Percentiles rank a stretch among this genome's conserved stretches.
phyloP scores from a whole-genome alignment of 2,329 filamentous ascomycete genomes.

The Epicoccum nigrum region DNA sequence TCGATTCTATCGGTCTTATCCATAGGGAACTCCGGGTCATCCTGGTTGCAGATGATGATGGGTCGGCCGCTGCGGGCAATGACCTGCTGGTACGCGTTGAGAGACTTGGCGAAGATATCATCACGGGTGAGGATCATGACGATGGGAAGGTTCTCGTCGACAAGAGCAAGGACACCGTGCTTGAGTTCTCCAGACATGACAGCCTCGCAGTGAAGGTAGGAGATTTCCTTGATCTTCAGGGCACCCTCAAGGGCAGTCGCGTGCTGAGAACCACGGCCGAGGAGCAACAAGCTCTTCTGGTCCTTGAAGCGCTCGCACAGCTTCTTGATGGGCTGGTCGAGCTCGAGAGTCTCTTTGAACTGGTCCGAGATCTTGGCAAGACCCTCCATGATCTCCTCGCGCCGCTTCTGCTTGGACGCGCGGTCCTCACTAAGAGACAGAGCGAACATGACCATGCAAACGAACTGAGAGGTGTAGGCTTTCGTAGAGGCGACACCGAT shows the following conservation, averaged over 20 bases:
- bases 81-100: constrained; percentile 99
- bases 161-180: constrained; percentile 95
- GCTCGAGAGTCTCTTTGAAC: constrained; percentile 88
- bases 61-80: constrained; percentile 94
- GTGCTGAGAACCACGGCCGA: constrained; percentile 95
- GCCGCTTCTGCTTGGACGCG: constrained; percentile 88
- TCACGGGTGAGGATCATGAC: constrained; percentile 99
- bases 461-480: constrained; percentile 98
- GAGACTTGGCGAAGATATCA: constrained; percentile 95
- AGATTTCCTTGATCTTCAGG: constrained; percentile 99
- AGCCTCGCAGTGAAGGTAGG: constrained; percentile 98
- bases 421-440: constrained; percentile 95
- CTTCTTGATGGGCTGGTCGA: constrained; percentile 92
- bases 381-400: constrained; percentile 95
- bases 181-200: constrained; percentile 99
- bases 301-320: constrained; percentile 94
- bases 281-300: constrained; percentile 92
- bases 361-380: constrained; percentile 85
- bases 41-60: constrained; percentile 96
- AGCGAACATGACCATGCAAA: constrained; percentile 99
- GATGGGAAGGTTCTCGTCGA: constrained; percentile 97
- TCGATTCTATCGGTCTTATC: constrained; percentile 96
- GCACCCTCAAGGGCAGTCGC: constrained; percentile 95
- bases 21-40: constrained; percentile 85
- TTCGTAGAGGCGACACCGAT: constrained; percentile 99